A percentile compares a stretch with the other conserved stretches of the same genome.
phyloP scores from a whole-genome alignment of 2,329 filamentous ascomycete species.

The Venturia effusa region DNA sequence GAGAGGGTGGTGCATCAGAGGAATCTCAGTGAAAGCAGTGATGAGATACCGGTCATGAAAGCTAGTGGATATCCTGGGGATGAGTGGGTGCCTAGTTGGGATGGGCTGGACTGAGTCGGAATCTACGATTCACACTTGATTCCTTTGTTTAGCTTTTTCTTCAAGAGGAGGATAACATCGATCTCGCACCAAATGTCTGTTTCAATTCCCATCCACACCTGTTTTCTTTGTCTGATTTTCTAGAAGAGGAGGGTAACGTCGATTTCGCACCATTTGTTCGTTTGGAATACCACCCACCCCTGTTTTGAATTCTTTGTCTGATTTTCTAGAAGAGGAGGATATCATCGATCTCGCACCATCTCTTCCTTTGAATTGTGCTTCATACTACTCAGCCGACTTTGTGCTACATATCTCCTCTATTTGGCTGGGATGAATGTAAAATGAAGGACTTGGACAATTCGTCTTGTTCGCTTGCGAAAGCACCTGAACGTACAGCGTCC shows the following conservation, averaged over 20 bases:
- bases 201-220: not conserved
- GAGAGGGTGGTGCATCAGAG: not conserved
- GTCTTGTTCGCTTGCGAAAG: not conserved
- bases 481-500: not conserved
- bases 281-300: not conserved
- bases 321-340: not conserved
- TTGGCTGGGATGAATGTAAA: too few species aligned
- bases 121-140: not conserved
- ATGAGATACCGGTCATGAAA: slow-evolving; percentile 13
- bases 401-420: not conserved
- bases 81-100: slow-evolving; percentile 13
- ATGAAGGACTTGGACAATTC: too few species aligned
- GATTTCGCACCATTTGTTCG: too few species aligned
- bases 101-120: not conserved
- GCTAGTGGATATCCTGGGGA: slow-evolving; percentile 14
- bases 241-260: not conserved
- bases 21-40: slow-evolving; percentile 1
- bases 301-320: not conserved
- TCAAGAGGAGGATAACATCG: not conserved
- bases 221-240: not conserved
- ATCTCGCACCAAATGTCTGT: too few species aligned
- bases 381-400: not conserved
- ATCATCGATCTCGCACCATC: not conserved
- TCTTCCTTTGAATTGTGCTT: not conserved
- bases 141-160: not conserved